These are phyloP conservation scores for Solanum bulbocastanum DNA, from an alignment of 257 asterid genomes.

Conservation along the genomic window DNA sequence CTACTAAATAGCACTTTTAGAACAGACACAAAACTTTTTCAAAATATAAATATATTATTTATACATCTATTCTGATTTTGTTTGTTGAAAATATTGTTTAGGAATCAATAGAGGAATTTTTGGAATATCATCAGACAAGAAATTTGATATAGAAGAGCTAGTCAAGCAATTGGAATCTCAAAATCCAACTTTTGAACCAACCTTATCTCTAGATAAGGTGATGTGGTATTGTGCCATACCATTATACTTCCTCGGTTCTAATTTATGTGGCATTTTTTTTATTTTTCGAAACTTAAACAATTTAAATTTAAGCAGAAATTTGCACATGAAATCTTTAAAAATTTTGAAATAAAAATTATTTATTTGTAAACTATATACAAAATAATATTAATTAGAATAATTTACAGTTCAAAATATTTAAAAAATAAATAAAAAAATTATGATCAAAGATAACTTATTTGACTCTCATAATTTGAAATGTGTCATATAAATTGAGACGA, in stretches of 20 bases:
- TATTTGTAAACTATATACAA: too few species aligned
- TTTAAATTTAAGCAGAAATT: too few species aligned
- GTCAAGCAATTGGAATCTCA: conserved; percentile 60
- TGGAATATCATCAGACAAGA: conserved; percentile 57
- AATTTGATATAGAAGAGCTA: conserved; percentile 42
- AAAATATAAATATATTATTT: not conserved
- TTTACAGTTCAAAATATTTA: too few species aligned
- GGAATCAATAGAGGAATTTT: conserved; percentile 87
- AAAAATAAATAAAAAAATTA: too few species aligned
- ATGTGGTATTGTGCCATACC: not conserved
- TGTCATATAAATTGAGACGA: not conserved
- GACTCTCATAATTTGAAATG: not conserved
- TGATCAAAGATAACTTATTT: too few species aligned
- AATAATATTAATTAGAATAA: too few species aligned
- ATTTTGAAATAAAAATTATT: too few species aligned
- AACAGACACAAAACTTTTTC: not conserved
- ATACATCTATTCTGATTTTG: not conserved
- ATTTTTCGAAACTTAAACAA: too few species aligned
- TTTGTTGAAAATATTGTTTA: conserved; percentile 1
- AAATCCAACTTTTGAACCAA: conserved; percentile 78
- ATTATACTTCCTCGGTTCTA: not conserved
- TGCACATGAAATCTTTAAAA: too few species aligned
- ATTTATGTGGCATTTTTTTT: too few species aligned
- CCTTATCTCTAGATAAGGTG: conserved; percentile 62
- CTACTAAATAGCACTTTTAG: not conserved